phyloP scores from a whole-genome alignment of 1,284 basidiomycete genomes.

The Wolfiporia cocos region DNA sequence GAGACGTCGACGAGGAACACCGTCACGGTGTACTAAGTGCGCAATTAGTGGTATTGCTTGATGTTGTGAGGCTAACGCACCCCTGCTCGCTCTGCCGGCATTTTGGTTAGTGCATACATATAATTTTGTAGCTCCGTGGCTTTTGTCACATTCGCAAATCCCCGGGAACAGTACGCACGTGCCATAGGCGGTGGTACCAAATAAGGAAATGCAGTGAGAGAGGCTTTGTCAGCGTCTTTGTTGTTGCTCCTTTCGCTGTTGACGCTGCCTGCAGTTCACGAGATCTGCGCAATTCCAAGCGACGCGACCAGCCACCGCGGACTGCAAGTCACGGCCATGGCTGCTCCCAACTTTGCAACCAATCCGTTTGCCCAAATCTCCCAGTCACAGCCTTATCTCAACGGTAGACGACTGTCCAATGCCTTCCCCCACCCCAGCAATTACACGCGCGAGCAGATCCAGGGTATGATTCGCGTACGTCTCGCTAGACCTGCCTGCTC shows the following conservation, averaged over 20 bases:
- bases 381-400: constrained; percentile 10
- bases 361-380: constrained; percentile 11
- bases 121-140: too few species aligned
- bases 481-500: neutral
- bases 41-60: neutral
- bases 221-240: constrained; percentile 17
- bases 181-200: constrained; percentile 2
- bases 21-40: constrained; percentile 65
- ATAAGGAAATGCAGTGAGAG: constrained; percentile 1
- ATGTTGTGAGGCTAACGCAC: constrained; percentile 28
- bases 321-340: constrained; percentile 14
- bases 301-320: constrained; percentile 17
- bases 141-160: too few species aligned
- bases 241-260: neutral
- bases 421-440: constrained; percentile 11
- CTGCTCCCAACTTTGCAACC: constrained; percentile 23
- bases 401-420: constrained; percentile 16
- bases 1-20: constrained; percentile 88
- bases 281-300: constrained; percentile 21
- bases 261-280: constrained; percentile 13
- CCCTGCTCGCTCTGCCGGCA: constrained; percentile 74
- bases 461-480: constrained; percentile 23
- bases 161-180: too few species aligned
- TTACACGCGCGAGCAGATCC: constrained; percentile 19
- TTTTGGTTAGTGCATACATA: constrained; percentile 28